A percentile compares a stretch with the other conserved stretches of the same genome.
Evolutionary conservation across 257 asterid genomes (phyloP).

Genomic region (Handroanthus guayacan): DNA sequence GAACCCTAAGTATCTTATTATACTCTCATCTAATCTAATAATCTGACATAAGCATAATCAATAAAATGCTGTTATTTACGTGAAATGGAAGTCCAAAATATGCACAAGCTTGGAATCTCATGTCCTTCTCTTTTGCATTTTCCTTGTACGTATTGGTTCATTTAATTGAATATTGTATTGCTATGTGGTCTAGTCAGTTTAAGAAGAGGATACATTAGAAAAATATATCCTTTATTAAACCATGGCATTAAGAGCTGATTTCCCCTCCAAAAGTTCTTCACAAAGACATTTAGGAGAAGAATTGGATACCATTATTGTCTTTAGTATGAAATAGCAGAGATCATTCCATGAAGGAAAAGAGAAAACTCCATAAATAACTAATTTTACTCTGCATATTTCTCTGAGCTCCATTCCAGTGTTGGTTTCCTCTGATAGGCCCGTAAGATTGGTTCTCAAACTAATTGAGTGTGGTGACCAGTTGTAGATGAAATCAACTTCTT

Average conservation of each 20-base stretch:
- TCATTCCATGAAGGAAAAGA: not conserved
- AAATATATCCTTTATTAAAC: not conserved
- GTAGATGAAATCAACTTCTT: not conserved
- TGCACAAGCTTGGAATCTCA: not conserved
- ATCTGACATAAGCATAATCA: not conserved
- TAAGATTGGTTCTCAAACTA: not conserved
- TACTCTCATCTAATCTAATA: not conserved
- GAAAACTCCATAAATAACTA: not conserved
- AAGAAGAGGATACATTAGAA: not conserved
- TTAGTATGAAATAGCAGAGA: not conserved
- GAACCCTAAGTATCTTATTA: not conserved
- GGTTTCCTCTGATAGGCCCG: conserved; percentile 2
- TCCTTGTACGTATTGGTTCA: conserved; percentile 4
- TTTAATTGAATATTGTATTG: not conserved
- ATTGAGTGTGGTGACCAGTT: not conserved
- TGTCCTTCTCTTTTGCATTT: not conserved
- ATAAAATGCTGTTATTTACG: not conserved
- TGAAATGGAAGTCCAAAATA: conserved; percentile 7
- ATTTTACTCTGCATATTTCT: not conserved
- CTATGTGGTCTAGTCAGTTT: not conserved
- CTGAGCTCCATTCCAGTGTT: not conserved
- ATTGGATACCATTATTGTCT: not conserved
- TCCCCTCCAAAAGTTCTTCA: not conserved
- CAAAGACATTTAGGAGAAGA: not conserved
- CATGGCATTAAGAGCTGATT: not conserved